These are phyloP conservation scores for Didymosphaeria variabile DNA, from an alignment of 2,329 filamentous ascomycete species.

Conservation along the genomic window DNA sequence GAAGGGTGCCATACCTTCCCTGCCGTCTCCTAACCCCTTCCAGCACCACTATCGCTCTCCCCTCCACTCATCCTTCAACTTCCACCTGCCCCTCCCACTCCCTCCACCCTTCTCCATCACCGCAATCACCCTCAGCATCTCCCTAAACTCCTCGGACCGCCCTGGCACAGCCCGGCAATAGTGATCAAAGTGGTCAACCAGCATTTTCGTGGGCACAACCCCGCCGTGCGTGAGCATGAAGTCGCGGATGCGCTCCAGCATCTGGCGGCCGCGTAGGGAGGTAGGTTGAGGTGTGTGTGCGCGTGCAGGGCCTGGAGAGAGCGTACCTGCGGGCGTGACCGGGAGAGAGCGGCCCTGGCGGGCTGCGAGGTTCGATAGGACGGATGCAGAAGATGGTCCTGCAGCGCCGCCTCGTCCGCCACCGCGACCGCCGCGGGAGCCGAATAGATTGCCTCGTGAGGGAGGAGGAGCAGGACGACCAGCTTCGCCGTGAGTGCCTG, in stretches of 20 bases:
- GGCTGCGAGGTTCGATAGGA: slow-evolving; percentile 55
- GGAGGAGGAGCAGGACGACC: slow-evolving; percentile 65
- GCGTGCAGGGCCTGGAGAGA: slow-evolving; percentile 30
- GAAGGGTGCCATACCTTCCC: not conserved
- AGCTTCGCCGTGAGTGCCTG: slow-evolving; percentile 80
- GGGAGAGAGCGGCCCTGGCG: slow-evolving; percentile 48
- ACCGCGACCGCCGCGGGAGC: slow-evolving; percentile 50
- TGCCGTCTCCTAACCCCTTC: not conserved
- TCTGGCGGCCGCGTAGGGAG: slow-evolving; percentile 50
- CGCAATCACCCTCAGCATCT: slow-evolving; percentile 80
- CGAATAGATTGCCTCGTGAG: slow-evolving; percentile 33
- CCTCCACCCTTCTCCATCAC: slow-evolving; percentile 67
- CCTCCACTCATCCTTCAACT: slow-evolving; percentile 64
- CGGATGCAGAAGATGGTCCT: slow-evolving; percentile 52
- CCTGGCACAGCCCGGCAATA: slow-evolving; percentile 75
- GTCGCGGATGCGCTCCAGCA: slow-evolving; percentile 70
- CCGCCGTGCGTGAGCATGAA: slow-evolving; percentile 83
- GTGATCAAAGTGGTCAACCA: slow-evolving; percentile 89
- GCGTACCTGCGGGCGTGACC: slow-evolving; percentile 13
- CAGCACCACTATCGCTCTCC: not conserved
- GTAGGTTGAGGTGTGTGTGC: slow-evolving; percentile 40
- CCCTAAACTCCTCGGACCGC: slow-evolving; percentile 78
- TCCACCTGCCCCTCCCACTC: slow-evolving; percentile 64
- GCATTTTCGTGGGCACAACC: slow-evolving; percentile 79
- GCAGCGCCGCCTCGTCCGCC: slow-evolving; percentile 44